These are phyloP conservation scores for Ascochyta fabae DNA, from an alignment of 2,329 filamentous ascomycete genomes.

Conservation along the genomic window DNA sequence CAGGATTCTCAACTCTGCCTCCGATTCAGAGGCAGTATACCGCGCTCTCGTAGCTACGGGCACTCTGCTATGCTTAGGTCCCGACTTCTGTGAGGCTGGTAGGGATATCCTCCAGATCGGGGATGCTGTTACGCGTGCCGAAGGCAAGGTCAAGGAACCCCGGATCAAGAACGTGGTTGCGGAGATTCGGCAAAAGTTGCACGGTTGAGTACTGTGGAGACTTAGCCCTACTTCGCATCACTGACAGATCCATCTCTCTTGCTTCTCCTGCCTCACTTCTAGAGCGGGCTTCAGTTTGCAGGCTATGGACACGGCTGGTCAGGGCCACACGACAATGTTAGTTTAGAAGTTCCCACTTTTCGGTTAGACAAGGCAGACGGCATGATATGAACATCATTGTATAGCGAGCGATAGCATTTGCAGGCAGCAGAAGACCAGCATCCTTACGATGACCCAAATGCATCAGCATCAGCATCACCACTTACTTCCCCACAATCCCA, in stretches of 20 bases:
- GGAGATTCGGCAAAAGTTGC: conserved; percentile 63
- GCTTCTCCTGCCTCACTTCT: not conserved
- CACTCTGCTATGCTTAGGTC: conserved; percentile 71
- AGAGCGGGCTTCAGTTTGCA: not conserved
- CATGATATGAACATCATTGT: conserved; percentile 6
- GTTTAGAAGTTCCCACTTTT: not conserved
- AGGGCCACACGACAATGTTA: not conserved
- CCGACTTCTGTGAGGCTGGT: conserved; percentile 64
- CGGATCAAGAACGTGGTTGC: conserved; percentile 65
- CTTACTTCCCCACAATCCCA: not conserved
- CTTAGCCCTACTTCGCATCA: not conserved
- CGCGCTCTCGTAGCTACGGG: conserved; percentile 82
- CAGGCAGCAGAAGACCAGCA: not conserved
- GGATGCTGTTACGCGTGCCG: conserved; percentile 55
- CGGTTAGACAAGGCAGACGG: not conserved
- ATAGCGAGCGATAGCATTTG: conserved; percentile 6
- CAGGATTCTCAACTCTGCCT: conserved; percentile 68
- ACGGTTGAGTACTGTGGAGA: conserved; percentile 22
- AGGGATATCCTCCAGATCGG: conserved; percentile 63
- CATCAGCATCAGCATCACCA: not conserved
- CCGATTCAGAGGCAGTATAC: conserved; percentile 83
- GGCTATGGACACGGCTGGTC: not conserved
- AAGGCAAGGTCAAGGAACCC: conserved; percentile 63
- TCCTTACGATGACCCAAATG: not conserved
- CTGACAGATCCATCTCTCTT: not conserved